A percentile compares a stretch with the other conserved stretches of the same genome.
Conservation (phyloP, 257 asterid genomes). For the Nyctanthes arbortristis region DNA sequence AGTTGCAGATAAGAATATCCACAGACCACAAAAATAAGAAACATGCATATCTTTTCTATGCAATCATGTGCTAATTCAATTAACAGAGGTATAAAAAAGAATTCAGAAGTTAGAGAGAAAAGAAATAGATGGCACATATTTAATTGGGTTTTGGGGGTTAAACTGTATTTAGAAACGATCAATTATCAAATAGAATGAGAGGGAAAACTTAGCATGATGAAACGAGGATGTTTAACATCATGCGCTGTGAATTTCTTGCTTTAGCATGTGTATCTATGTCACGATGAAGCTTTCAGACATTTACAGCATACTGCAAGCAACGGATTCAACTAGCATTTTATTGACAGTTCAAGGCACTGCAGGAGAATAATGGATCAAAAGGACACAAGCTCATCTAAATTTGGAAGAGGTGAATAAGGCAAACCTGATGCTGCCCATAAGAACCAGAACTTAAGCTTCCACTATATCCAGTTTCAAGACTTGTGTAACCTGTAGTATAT, state of each 20-base stretch:
- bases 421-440: conserved; percentile 54
- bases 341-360: neutral
- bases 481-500: conserved; percentile 36
- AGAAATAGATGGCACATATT: neutral
- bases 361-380: neutral
- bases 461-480: conserved; percentile 46
- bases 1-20: neutral
- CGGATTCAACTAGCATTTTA: neutral
- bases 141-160: neutral
- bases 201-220: neutral
- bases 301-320: neutral
- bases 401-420: conserved; percentile 4
- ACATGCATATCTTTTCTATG: neutral
- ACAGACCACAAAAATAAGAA: neutral
- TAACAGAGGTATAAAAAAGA: neutral
- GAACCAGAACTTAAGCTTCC: conserved; percentile 36
- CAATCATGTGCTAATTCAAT: neutral
- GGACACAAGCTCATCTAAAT: conserved; percentile 1
- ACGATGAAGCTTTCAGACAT: neutral
- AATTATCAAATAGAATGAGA: neutral
- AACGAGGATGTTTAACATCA: neutral
- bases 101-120: neutral
- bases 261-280: conserved; percentile 4
- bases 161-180: neutral
- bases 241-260: neutral